These are phyloP conservation scores for Falciphora oryzae DNA, from an alignment of 2,329 filamentous ascomycete genomes.

Conservation along the genomic window DNA sequence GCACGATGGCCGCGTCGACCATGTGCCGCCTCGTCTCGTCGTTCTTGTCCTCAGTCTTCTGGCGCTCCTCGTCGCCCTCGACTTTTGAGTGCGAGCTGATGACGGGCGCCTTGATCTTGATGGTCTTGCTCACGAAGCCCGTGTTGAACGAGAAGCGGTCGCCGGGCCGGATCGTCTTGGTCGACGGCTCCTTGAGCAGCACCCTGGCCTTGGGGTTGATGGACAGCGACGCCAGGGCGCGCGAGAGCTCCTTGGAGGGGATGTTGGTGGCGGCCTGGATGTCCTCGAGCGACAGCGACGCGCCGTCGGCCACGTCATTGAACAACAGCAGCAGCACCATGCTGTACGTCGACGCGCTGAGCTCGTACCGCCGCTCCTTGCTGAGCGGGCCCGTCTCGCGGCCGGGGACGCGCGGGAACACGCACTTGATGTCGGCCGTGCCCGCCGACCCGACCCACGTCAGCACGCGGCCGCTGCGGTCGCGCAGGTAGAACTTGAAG, in stretches of 20 bases:
- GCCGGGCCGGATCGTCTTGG: constrained; percentile 67
- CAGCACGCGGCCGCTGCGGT: constrained; percentile 81
- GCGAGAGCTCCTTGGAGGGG: constrained; percentile 63
- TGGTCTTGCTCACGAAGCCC: constrained; percentile 72
- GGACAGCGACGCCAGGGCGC: constrained; percentile 75
- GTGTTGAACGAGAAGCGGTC: constrained; percentile 82
- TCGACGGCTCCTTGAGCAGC: constrained; percentile 72
- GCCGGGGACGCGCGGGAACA: constrained; percentile 65
- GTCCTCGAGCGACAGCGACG: constrained; percentile 60
- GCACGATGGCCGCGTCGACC: constrained; percentile 70
- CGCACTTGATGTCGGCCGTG: constrained; percentile 78
- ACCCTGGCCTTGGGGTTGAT: constrained; percentile 80
- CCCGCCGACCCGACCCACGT: constrained; percentile 72
- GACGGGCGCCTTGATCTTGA: constrained; percentile 85
- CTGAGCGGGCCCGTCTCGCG: constrained; percentile 58
- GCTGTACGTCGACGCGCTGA: constrained; percentile 87
- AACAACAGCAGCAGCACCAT: constrained; percentile 89
- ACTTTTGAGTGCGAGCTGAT: constrained; percentile 79
- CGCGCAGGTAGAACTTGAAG: constrained; percentile 79
- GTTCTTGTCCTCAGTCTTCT: constrained; percentile 70
- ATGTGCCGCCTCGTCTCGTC: constrained; percentile 65
- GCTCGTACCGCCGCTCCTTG: constrained; percentile 71
- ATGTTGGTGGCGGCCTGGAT: constrained; percentile 82
- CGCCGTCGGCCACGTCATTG: constrained; percentile 61
- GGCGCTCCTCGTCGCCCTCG: constrained; percentile 64